phyloP scores from a whole-genome alignment of 2,329 filamentous ascomycete species.

The Colletotrichum eremochloae region DNA sequence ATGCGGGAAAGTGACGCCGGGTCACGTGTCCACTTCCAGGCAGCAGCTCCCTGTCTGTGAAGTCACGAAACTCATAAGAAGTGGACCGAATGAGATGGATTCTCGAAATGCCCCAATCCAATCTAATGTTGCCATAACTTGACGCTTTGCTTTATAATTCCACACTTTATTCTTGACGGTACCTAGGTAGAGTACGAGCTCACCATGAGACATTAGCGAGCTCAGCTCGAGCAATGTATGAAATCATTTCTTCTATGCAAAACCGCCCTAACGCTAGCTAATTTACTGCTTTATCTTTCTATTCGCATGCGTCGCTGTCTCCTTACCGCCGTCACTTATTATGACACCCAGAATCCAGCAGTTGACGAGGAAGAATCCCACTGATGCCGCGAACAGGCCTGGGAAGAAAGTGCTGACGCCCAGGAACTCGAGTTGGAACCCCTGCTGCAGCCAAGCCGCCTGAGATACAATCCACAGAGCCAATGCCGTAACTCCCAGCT shows the following conservation, averaged over 20 bases:
- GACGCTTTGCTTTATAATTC: neutral
- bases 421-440: conserved; percentile 82
- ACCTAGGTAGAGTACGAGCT: neutral
- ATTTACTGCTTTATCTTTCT: neutral
- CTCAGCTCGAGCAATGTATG: neutral
- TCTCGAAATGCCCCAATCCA: too few species aligned
- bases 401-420: conserved; percentile 88
- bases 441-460: conserved; percentile 81
- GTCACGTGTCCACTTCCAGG: conserved; percentile 43
- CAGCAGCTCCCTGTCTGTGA: neutral
- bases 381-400: conserved; percentile 81
- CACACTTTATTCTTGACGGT: neutral
- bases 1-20: conserved; percentile 43
- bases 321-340: conserved; percentile 72
- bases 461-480: conserved; percentile 82
- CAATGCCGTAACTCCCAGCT: conserved; percentile 74
- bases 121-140: neutral
- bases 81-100: neutral
- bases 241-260: too few species aligned
- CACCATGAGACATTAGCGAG: neutral
- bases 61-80: neutral
- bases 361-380: conserved; percentile 88
- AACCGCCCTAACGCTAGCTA: neutral
- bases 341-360: conserved; percentile 89
- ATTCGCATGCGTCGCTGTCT: neutral